Evolutionary conservation across 2,329 filamentous ascomycete genomes (phyloP).

Genomic region (Torrubiella hemipterigena): DNA sequence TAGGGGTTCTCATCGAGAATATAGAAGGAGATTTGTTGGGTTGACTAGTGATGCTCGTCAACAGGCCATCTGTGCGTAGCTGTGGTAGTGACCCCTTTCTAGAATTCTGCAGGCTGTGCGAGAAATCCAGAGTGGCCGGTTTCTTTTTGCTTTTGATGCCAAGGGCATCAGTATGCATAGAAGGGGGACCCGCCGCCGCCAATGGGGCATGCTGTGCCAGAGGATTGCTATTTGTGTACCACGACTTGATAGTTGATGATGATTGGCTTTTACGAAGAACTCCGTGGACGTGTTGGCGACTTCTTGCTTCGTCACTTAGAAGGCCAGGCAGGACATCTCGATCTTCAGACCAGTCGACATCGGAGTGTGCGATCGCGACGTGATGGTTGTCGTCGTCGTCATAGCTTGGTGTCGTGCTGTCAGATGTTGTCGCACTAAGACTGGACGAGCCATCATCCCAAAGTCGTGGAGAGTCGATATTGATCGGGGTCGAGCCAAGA

Average conservation of each 20-base stretch:
- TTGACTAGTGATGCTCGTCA: constrained; percentile 22
- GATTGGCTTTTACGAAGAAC: constrained; percentile 35
- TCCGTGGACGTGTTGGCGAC: constrained; percentile 31
- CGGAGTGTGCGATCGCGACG: constrained; percentile 8
- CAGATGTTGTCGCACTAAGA: constrained; percentile 31
- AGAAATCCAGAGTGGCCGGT: constrained; percentile 37
- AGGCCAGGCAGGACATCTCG: constrained; percentile 34
- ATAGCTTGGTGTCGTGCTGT: constrained; percentile 24
- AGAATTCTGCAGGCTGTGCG: constrained; percentile 19
- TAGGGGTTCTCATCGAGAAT: constrained; percentile 22
- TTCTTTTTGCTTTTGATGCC: constrained; percentile 23
- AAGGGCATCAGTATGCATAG: constrained; percentile 24
- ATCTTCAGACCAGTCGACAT: constrained; percentile 30
- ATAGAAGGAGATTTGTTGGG: constrained; percentile 29
- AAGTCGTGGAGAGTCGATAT: constrained; percentile 22
- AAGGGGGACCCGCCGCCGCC: constrained; percentile 33
- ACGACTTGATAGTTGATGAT: constrained; percentile 42
- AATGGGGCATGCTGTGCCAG: constrained; percentile 43
- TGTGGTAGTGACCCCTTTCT: constrained; percentile 16
- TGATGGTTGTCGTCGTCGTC: constrained; percentile 10
- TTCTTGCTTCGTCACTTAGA: too few species aligned
- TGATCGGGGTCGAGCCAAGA: constrained; percentile 33
- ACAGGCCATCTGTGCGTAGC: constrained; percentile 16
- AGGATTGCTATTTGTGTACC: constrained; percentile 44
- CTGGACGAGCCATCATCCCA: constrained; percentile 32